phyloP scores from a whole-genome alignment of 352 stramenopile species.

The Elongisporangium anandrum region DNA sequence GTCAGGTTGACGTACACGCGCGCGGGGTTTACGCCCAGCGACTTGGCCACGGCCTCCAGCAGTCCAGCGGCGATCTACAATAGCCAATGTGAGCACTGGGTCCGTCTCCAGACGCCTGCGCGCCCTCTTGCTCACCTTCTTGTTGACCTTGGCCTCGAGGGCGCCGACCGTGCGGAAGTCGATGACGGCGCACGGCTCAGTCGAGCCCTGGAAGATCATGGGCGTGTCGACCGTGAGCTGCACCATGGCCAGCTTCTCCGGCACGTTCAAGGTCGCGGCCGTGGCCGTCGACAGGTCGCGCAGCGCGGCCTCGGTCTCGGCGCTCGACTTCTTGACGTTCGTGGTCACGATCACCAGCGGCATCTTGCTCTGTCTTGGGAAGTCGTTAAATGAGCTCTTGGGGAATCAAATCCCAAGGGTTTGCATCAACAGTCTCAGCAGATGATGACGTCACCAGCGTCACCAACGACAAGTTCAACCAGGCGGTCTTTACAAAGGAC shows the following conservation, averaged over 20 bases:
- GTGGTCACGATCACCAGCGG: slow-evolving; percentile 35
- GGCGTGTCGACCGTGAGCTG: slow-evolving; percentile 31
- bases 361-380: slow-evolving; percentile 14
- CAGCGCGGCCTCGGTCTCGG: slow-evolving; percentile 21
- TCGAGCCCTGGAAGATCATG: slow-evolving; percentile 25
- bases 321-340: slow-evolving; percentile 30
- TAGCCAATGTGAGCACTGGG: background rate
- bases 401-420: background rate
- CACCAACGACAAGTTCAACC: background rate
- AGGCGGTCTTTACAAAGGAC: background rate
- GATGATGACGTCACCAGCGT: background rate
- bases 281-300: slow-evolving; percentile 33
- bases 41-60: slow-evolving; percentile 34
- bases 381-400: background rate
- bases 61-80: slow-evolving; percentile 35
- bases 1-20: slow-evolving; percentile 60
- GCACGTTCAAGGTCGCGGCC: slow-evolving; percentile 23
- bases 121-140: slow-evolving; percentile 17
- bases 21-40: slow-evolving; percentile 26
- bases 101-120: background rate
- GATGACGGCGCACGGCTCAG: slow-evolving; percentile 55
- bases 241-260: slow-evolving; percentile 32
- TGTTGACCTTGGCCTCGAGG: slow-evolving; percentile 43
- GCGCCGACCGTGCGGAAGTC: slow-evolving; percentile 44
- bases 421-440: background rate